Base-by-base conservation (phyloP, 108 stramenopile genomes). In the Conticribra guillardii region DNA sequence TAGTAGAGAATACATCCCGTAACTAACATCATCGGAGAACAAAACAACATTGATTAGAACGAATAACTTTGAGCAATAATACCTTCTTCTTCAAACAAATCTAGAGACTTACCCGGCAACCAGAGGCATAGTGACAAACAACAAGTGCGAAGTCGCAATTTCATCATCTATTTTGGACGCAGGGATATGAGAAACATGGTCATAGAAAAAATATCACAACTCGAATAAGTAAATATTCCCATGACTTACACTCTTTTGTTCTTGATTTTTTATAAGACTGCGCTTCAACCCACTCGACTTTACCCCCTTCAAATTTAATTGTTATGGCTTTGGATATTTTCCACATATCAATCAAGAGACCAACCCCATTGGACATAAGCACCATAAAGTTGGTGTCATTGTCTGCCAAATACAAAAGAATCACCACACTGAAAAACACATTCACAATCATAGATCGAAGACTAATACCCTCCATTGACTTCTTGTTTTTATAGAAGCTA, bases 341-440 rank as follows among this genome's bases (percentile, higher is more conserved):
- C 89, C 90, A 92, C 22, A 80, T 44, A 45, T 96, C 91, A 41
- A 94, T 93, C 18, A 70, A 65, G 23, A 95, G 28, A 5, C 95
- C 93, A n/a, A 91, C 71, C 4, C 65, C 80, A 64, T 82, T 81
- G 51, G 83, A 82, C 51, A 80, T 47, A 8, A 93, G 73, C 28
- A 96, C 66, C 88, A 96, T 86, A 49, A 77, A 84, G 41, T 53
- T 67, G 24, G 95, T 92, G 60, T 94, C 85, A 73, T 90, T 89
- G 65, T 94, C 92, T 0, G 74, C 64, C 46, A 96, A 83, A 67
- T 92, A 96, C 7, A 92, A 78, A 9, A 91, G 54, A 55, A 94
- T 90, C 30, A 96, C 77, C 17, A 82, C 44, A 68, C 92, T 92
- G 56, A 88, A 92, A 49, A 89, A 67, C 9, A 64, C 27, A 73